Evolutionary conservation across 73 alveolate genomes (phyloP).

Genomic region (Loxodes magnus): DNA sequence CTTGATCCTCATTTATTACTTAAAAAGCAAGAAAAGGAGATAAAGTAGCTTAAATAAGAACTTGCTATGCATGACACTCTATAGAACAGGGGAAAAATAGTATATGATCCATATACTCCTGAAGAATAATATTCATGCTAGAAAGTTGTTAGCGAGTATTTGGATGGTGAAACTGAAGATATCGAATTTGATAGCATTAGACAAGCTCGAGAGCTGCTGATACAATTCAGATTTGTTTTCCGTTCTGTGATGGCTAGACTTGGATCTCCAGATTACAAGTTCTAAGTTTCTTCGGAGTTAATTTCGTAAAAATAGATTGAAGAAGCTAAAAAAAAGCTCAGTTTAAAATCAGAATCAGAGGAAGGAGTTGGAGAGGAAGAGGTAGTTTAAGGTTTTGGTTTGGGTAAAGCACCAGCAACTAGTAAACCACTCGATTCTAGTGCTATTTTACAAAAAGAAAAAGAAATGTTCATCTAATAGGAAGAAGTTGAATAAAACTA

Average conservation of each 20-base stretch:
- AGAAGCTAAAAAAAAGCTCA: slow-evolving; percentile 29
- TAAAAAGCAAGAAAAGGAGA: slow-evolving; percentile 60
- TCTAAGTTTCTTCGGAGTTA: slow-evolving; percentile 33
- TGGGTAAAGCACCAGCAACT: slow-evolving; percentile 67
- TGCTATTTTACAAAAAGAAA: slow-evolving; percentile 29
- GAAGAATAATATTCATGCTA: slow-evolving; percentile 57
- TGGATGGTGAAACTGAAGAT: slow-evolving; percentile 84
- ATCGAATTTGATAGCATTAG: slow-evolving; percentile 75
- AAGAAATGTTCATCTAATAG: slow-evolving; percentile 20
- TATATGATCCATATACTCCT: slow-evolving; percentile 95
- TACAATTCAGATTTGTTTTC: slow-evolving; percentile 73
- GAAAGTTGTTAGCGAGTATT: slow-evolving; percentile 56
- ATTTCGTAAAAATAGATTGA: slow-evolving; percentile 4
- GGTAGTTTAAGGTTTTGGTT: slow-evolving; percentile 55
- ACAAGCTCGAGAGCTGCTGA: slow-evolving; percentile 86
- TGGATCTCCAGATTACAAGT: slow-evolving; percentile 32
- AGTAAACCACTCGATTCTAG: slow-evolving; percentile 57
- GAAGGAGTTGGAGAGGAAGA: slow-evolving; percentile 71
- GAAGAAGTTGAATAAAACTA: slow-evolving; percentile 24
- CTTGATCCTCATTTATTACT: slow-evolving; percentile 89
- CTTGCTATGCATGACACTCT: slow-evolving; percentile 99
- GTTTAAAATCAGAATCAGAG: slow-evolving; percentile 24
- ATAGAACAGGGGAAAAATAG: slow-evolving; percentile 89
- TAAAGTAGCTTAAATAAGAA: slow-evolving; percentile 95
- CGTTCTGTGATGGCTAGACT: slow-evolving; percentile 57